Evolutionary conservation across 257 asterid species (phyloP), one percentile per base, ranked within the genome.

Genomic region (Ophiorrhiza pumila): DNA sequence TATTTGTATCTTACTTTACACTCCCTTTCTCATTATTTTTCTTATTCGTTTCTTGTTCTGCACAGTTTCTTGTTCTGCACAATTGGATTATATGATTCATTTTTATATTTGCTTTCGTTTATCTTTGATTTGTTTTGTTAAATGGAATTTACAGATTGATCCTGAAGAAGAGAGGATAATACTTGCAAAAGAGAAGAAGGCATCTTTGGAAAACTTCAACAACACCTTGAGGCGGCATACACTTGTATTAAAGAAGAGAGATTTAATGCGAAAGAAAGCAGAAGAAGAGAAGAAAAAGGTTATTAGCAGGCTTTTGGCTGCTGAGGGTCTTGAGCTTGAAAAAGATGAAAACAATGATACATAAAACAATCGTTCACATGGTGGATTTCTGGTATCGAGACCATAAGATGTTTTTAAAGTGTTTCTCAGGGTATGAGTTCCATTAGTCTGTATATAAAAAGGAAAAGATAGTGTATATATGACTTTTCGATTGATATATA

Each of bases 311-410:
- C 98, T 92, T 76, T 86, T 95, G 35, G 97, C 93, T 75, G 96
- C 93, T 45, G 99, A 95, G 87, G 99, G 97, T 69, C 96, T 92
- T 56, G 98, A 95, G 83, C 97, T 92, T 39, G 98, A 74, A 22
- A 81, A 79, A 3, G 97, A 92, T 67, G 91, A 89, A 62, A 91
- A 83, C 68, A 80, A 81, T 59, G 75, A 84, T 32, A 37, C 56
- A 65, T 85, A 80, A 80, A 65, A 45, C 31, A 46, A 29, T 76
- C 11, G 10, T 12, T 29, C 46, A 23, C 4, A 2, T 43, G 42
- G 61, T 64, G 78, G 55, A 31, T 74, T 73, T 69, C 35, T 22
- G 25, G 12, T 60, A 10, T 42, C 57, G 15, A 23, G 25, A 68
- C 57, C 63, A 68, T 52, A 31, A 18, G 25, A 42, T 43, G 23